Evolutionary conservation across 768 basidiomycete species (phyloP).

Genomic region (Hericium coralloides): DNA sequence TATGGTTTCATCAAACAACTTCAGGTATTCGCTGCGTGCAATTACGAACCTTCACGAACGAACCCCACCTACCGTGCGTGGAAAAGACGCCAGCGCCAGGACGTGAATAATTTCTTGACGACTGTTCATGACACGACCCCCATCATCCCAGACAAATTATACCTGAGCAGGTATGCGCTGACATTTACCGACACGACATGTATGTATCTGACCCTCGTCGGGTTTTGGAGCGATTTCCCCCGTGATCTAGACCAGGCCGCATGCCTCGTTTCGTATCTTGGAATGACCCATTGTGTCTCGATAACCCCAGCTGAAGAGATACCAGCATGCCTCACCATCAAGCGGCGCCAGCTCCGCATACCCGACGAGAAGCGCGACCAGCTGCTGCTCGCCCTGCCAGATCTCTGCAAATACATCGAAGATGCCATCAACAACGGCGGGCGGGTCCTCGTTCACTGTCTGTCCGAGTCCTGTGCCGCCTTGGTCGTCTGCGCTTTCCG

Average conservation of each 20-base stretch:
- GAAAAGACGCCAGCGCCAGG: constrained; percentile 46
- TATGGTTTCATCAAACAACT: constrained; percentile 52
- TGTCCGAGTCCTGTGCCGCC: constrained; percentile 46
- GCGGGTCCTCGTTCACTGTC: constrained; percentile 45
- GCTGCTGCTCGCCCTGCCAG: constrained; percentile 37
- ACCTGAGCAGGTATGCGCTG: constrained; percentile 37
- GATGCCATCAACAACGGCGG: constrained; percentile 32
- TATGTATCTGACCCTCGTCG: background rate
- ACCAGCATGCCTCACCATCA: constrained; percentile 22
- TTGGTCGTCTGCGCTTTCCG: constrained; percentile 44
- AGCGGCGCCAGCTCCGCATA: constrained; percentile 36
- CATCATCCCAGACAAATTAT: constrained; percentile 40
- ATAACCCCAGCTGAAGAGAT: constrained; percentile 43
- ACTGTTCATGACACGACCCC: constrained; percentile 41
- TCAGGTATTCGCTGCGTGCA: constrained; percentile 42
- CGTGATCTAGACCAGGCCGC: constrained; percentile 40
- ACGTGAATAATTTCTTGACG: constrained; percentile 44
- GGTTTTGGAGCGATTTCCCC: constrained; percentile 42
- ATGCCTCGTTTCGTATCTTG: constrained; percentile 40
- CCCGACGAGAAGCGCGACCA: constrained; percentile 29
- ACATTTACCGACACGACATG: background rate
- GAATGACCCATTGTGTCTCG: constrained; percentile 44
- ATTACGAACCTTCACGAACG: constrained; percentile 33
- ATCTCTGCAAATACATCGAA: constrained; percentile 36
- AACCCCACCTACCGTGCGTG: constrained; percentile 45